phyloP scores from a whole-genome alignment of 2,329 filamentous ascomycete species.

The Diaporthe batatas region DNA sequence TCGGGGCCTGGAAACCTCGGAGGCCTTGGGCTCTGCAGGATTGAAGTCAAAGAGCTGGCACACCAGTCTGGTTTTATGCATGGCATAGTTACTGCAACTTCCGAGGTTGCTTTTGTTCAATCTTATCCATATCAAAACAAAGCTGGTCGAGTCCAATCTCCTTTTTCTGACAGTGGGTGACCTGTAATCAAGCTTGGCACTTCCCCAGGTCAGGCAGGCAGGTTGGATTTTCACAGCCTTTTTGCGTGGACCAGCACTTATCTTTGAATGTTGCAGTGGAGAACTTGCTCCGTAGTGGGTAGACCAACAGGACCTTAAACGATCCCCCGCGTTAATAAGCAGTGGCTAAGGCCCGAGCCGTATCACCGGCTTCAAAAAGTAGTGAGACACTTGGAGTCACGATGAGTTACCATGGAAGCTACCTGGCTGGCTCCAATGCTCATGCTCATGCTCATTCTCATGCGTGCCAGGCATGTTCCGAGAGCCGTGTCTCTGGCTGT shows the following conservation, averaged over 20 bases:
- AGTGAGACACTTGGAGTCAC: slow-evolving; percentile 24
- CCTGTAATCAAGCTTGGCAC: neutral
- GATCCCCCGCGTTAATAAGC: neutral
- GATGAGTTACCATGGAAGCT: neutral
- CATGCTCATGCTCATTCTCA: neutral
- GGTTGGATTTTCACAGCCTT: neutral
- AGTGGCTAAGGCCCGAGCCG: neutral
- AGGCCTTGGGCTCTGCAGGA: neutral
- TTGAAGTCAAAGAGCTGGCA: neutral
- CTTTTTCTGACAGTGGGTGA: neutral
- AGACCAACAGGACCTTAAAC: neutral
- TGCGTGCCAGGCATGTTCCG: slow-evolving; percentile 1
- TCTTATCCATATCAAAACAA: neutral
- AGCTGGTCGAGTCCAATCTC: neutral
- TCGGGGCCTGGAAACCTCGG: neutral
- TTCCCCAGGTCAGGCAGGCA: neutral
- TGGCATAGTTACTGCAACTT: neutral
- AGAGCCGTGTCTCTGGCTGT: neutral
- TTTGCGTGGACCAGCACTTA: neutral
- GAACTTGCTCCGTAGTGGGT: neutral
- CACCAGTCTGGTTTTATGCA: neutral
- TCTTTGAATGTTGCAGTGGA: neutral
- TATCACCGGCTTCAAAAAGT: neutral
- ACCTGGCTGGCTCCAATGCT: too few species aligned
- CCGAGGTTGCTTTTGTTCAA: neutral